Evolutionary conservation across 495 filamentous ascomycete genomes (phyloP), one percentile per base, ranked within the genome.

Genomic region (Glutinoglossum americanum): DNA sequence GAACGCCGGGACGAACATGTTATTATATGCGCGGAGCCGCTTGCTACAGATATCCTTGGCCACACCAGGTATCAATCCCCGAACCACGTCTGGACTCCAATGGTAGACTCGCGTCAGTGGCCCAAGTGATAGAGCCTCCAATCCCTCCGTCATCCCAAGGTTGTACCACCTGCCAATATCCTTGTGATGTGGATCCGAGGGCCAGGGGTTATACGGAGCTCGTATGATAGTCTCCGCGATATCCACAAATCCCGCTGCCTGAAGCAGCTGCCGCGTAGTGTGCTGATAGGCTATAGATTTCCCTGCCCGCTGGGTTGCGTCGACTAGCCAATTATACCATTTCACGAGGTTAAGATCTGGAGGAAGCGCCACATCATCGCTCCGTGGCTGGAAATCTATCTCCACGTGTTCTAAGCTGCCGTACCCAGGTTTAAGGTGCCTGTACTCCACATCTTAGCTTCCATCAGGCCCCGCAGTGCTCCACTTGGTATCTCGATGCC

Each of bases 321-420:
- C 74, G 51, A 80, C 70, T 26, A 95, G 62, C 60, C 77, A 78
- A 37, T 76, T 68, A 59, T 84, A 83, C 89, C 89, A 95, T 60
- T 76, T 69, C 60, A 62, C 68, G 56, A 80, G 70, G 33, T 66
- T 68, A 56, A 69, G 77, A 51, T 73, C 70, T 57, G 64, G 59
- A 44, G 77, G 68, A 64, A 80, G 58, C 66, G 64, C 77, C n/a
- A 77, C 75, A 62, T 88, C 83, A 57, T 90, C 85, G 59, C 80
- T 85, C 27, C 80, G 83, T n/a, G 86, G 87, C 26, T 76, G 70
- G 53, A 84, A 80, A 66, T 97, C 88, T 33, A 97, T 85, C 65
- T 97, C 90, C n/a, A 94, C 80, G 57, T 95, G 89, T 68, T 97
- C 90, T 51, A 95, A 72, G 68, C 77, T 81, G 11, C 86, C 89